Evolutionary conservation across 2,329 filamentous ascomycete genomes (phyloP).

Genomic region (Mariannaea sp.): DNA sequence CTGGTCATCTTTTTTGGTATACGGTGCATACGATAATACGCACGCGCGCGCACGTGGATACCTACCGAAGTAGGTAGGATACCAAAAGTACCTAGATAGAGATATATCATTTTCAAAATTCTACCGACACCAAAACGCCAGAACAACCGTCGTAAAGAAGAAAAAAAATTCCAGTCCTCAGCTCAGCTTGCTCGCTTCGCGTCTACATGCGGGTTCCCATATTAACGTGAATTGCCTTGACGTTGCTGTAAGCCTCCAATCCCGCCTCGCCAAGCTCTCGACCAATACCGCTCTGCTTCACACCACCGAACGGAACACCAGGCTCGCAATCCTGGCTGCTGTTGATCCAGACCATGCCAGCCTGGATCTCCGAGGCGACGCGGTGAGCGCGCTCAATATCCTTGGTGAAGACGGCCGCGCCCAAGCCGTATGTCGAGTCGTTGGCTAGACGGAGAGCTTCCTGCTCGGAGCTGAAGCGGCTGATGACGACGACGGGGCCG

Average conservation of each 20-base stretch:
- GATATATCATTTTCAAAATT: too few relatives aligned
- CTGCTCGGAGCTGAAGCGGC: slow-evolving; percentile 80
- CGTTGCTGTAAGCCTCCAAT: slow-evolving; percentile 35
- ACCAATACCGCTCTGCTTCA: slow-evolving; percentile 38
- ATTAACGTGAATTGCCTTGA: slow-evolving; percentile 37
- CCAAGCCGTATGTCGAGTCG: slow-evolving; percentile 76
- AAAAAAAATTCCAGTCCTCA: too few relatives aligned
- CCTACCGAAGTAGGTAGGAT: too few relatives aligned
- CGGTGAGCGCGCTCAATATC: slow-evolving; percentile 80
- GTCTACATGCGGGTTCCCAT: slow-evolving; percentile 31
- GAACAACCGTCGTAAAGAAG: too few relatives aligned
- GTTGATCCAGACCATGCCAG: slow-evolving; percentile 65
- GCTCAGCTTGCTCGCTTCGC: too few relatives aligned
- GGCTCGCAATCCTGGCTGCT: slow-evolving; percentile 36
- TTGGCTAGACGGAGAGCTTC: slow-evolving; percentile 77
- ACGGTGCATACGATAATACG: too few relatives aligned
- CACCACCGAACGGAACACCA: slow-evolving; percentile 35
- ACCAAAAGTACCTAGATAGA: too few relatives aligned
- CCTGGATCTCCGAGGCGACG: slow-evolving; percentile 73
- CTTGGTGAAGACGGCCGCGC: slow-evolving; percentile 78
- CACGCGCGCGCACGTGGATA: too few relatives aligned
- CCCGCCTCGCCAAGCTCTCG: slow-evolving; percentile 36
- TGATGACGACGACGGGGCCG: slow-evolving; percentile 79
- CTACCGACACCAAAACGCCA: too few relatives aligned
- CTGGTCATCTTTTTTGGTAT: too few relatives aligned